These are phyloP conservation scores for Microascus cirrosus DNA, from an alignment of 2,329 filamentous ascomycete species.

Conservation along the genomic window DNA sequence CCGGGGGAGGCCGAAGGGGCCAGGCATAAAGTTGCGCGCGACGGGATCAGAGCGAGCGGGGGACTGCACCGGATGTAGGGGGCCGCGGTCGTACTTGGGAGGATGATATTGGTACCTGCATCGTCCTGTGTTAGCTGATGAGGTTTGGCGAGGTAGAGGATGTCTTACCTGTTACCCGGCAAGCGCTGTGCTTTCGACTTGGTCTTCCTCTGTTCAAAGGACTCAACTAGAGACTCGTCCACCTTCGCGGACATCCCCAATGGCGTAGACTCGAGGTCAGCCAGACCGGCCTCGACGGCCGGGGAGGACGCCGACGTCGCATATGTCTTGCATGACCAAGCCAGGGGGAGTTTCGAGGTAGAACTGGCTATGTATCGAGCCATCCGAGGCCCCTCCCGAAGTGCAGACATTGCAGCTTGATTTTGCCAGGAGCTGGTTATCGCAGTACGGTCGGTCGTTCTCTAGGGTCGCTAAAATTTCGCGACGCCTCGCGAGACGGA, in stretches of 20 bases:
- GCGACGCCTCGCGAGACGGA: background rate
- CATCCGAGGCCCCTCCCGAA: slow-evolving; percentile 27
- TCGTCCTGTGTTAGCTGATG: background rate
- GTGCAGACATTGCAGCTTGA: slow-evolving; percentile 24
- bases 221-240: slow-evolving; percentile 22
- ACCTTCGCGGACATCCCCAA: slow-evolving; percentile 18
- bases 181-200: slow-evolving; percentile 25
- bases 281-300: slow-evolving; percentile 2
- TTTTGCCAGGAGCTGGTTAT: background rate
- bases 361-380: slow-evolving; percentile 12
- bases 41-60: slow-evolving; percentile 77
- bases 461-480: background rate
- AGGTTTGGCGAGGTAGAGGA: background rate
- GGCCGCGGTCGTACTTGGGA: slow-evolving; percentile 89
- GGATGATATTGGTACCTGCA: slow-evolving; percentile 86
- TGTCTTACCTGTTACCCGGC: slow-evolving; percentile 33
- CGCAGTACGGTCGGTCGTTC: background rate
- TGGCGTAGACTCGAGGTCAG: slow-evolving; percentile 6
- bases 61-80: slow-evolving; percentile 84
- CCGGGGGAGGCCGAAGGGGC: slow-evolving; percentile 80
- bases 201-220: slow-evolving; percentile 25
- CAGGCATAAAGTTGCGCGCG: slow-evolving; percentile 79
- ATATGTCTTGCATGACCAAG: slow-evolving; percentile 14
- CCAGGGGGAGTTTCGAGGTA: slow-evolving; percentile 4
- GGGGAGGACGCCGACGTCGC: slow-evolving; percentile 13